Percentiles rank a stretch among this genome's conserved stretches.
Evolutionary conservation across 164 flowering plant genomes (phyloP).

Genomic region (Warburgia ugandensis): DNA sequence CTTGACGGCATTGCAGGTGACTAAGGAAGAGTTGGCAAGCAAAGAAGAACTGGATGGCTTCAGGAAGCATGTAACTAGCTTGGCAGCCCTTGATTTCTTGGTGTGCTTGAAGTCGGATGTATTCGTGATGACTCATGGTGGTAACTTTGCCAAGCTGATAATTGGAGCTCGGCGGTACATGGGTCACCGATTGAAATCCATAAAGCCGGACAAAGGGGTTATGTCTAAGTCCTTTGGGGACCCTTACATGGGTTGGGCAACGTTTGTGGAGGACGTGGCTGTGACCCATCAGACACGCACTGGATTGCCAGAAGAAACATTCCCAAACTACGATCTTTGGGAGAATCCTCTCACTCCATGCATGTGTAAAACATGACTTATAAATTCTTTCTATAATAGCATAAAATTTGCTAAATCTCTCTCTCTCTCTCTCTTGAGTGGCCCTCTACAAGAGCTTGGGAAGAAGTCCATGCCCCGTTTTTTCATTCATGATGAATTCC

Average conservation of each 20-base stretch:
- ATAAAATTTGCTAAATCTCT: neutral
- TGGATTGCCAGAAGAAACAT: conserved; percentile 88
- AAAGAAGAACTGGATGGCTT: conserved; percentile 75
- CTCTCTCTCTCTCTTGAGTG: neutral
- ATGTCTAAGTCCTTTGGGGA: conserved; percentile 99
- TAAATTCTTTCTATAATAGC: neutral
- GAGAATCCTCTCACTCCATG: conserved; percentile 98
- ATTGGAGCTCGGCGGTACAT: conserved; percentile 89
- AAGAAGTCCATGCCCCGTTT: too few relatives aligned
- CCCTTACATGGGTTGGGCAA: conserved; percentile 97
- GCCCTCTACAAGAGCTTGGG: too few relatives aligned
- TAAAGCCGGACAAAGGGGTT: conserved; percentile 95
- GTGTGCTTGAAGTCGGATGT: conserved; percentile 96
- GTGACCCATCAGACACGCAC: conserved; percentile 91
- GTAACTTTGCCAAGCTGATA: conserved; percentile 89
- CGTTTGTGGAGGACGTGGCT: conserved; percentile 85
- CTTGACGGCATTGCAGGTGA: conserved; percentile 46
- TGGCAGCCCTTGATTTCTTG: conserved; percentile 94
- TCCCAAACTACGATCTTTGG: conserved; percentile 96
- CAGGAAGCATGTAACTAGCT: conserved; percentile 88
- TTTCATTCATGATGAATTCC: too few relatives aligned
- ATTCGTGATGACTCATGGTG: conserved; percentile 98
- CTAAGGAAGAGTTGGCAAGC: conserved; percentile 82
- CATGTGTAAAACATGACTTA: conserved; percentile 78
- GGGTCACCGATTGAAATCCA: conserved; percentile 90